A percentile compares a stretch with the other conserved stretches of the same genome.
Evolutionary conservation across 495 filamentous ascomycete species (phyloP).

Genomic region (Hyaloscypha finlandica): DNA sequence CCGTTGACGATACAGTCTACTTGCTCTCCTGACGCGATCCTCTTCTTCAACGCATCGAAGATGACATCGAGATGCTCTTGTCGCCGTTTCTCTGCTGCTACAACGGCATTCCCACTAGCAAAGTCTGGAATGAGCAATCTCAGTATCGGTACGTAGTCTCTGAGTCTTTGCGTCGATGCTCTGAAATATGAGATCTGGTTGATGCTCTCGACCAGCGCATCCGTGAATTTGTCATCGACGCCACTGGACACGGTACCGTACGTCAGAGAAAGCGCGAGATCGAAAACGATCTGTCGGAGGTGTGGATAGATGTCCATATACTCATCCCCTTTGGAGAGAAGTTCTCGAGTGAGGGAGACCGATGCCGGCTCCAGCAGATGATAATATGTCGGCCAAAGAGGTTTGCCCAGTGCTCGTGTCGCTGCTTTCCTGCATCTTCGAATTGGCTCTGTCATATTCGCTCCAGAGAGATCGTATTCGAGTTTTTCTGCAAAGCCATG

Average conservation of each 20-base stretch:
- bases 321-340: background rate
- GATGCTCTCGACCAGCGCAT: constrained; percentile 1
- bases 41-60: background rate
- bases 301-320: constrained; percentile 9
- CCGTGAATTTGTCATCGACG: constrained; percentile 4
- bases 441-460: constrained; percentile 4
- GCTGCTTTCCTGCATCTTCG: constrained; percentile 9
- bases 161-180: background rate
- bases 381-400: constrained; percentile 9
- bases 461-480: constrained; percentile 6
- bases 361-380: constrained; percentile 5
- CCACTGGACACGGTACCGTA: constrained; percentile 1
- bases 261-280: constrained; percentile 6
- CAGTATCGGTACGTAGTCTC: constrained; percentile 4
- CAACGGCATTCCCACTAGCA: background rate
- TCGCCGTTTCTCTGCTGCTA: constrained; percentile 6
- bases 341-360: background rate
- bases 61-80: constrained; percentile 6
- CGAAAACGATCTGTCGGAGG: constrained; percentile 3
- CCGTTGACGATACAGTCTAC: constrained; percentile 6
- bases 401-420: constrained; percentile 4
- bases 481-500: constrained; percentile 5
- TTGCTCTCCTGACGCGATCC: background rate
- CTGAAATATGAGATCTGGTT: constrained; percentile 8
- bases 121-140: background rate